These are phyloP conservation scores for Ochromonas danica DNA, from an alignment of 108 stramenopile genomes.

Conservation along the genomic window DNA sequence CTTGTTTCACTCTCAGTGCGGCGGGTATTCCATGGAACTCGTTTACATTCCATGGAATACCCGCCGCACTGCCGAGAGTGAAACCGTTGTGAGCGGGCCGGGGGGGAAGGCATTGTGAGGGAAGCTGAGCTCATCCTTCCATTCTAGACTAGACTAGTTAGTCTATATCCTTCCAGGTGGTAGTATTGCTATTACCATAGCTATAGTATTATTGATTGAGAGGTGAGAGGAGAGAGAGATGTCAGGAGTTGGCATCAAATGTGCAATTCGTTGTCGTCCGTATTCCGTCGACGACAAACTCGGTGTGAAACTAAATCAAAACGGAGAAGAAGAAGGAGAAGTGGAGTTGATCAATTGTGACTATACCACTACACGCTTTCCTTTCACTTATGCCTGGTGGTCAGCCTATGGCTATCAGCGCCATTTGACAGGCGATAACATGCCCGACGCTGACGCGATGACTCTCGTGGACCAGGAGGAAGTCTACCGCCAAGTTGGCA, in stretches of 20 bases:
- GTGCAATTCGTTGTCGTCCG: slow-evolving; percentile 53
- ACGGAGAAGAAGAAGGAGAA: slow-evolving; percentile 43
- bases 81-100: no score
- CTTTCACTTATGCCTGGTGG: slow-evolving; percentile 63
- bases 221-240: no score
- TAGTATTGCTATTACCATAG: no score
- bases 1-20: no score
- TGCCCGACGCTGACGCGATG: slow-evolving; percentile 46
- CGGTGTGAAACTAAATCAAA: slow-evolving; percentile 47
- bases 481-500: slow-evolving; percentile 19
- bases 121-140: no score
- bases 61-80: no score
- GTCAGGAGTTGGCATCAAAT: slow-evolving; percentile 49
- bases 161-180: no score
- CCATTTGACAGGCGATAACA: slow-evolving; percentile 42
- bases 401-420: slow-evolving; percentile 53
- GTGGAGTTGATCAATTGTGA: slow-evolving; percentile 49
- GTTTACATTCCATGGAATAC: no score
- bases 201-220: no score
- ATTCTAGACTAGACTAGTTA: no score
- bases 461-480: slow-evolving; percentile 37
- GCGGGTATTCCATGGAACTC: no score
- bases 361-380: slow-evolving; percentile 59
- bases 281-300: slow-evolving; percentile 55
- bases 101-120: no score